Evolutionary conservation across 169 alveolate species (phyloP).

Genomic region (Cryptosporidium canis): DNA sequence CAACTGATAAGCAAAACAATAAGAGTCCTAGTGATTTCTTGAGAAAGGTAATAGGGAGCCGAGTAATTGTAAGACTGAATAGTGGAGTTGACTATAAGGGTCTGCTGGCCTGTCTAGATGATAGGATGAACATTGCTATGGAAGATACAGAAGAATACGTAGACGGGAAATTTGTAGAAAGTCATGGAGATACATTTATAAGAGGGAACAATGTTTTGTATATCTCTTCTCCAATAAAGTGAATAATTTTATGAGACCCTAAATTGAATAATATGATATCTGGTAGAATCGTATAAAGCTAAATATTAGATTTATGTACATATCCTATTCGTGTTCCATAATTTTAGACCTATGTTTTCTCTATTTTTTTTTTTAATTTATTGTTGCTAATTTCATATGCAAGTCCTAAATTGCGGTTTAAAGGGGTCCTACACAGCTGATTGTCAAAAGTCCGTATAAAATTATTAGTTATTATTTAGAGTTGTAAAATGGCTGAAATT

Average conservation of each 20-base stretch:
- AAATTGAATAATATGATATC: background rate
- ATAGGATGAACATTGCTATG: conserved; percentile 87
- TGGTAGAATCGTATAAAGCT: background rate
- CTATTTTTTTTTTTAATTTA: background rate
- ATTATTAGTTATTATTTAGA: background rate
- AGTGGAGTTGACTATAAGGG: conserved; percentile 77
- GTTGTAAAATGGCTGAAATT: conserved; percentile 10
- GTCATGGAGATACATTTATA: conserved; percentile 86
- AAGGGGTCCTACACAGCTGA: background rate
- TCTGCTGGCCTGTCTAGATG: conserved; percentile 84
- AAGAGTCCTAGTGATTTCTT: conserved; percentile 61
- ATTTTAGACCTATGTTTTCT: background rate
- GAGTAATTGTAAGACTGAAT: conserved; percentile 59
- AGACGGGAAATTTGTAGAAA: conserved; percentile 82
- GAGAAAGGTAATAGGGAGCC: conserved; percentile 67
- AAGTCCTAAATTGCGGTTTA: background rate
- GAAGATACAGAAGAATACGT: conserved; percentile 84
- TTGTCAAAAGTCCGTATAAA: background rate
- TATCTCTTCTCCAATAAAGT: conserved; percentile 69
- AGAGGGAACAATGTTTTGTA: conserved; percentile 86
- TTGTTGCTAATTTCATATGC: background rate
- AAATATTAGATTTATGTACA: background rate
- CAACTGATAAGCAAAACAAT: background rate
- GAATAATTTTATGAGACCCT: background rate
- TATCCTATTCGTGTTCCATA: background rate